phyloP scores from a whole-genome alignment of 2,329 filamentous ascomycete genomes.

The Ophiostoma tasmaniense region DNA sequence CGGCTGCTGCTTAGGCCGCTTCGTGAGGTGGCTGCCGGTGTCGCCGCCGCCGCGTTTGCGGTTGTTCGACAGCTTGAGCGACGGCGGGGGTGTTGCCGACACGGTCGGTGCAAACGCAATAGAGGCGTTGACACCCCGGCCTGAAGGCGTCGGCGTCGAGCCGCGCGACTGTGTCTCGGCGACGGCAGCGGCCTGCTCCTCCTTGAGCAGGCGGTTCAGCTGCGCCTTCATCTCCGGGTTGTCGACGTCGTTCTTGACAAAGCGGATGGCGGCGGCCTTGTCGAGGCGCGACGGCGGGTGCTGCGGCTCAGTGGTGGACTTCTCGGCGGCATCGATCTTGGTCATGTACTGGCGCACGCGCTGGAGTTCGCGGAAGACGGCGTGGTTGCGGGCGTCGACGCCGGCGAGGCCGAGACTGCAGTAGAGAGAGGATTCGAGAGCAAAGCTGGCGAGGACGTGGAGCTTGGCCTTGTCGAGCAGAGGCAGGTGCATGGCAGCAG shows the following conservation, averaged over 20 bases:
- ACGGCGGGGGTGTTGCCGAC: not conserved
- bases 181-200: slow-evolving; percentile 25
- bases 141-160: not conserved
- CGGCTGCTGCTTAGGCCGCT: slow-evolving; percentile 15
- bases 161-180: slow-evolving; percentile 13
- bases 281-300: slow-evolving; percentile 46
- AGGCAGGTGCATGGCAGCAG: slow-evolving; percentile 68
- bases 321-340: slow-evolving; percentile 77
- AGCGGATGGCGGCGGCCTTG: slow-evolving; percentile 68
- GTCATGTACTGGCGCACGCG: slow-evolving; percentile 85
- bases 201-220: slow-evolving; percentile 49
- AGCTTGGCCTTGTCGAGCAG: slow-evolving; percentile 94
- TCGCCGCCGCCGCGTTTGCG: slow-evolving; percentile 10
- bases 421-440: slow-evolving; percentile 84
- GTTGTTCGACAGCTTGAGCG: not conserved
- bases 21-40: slow-evolving; percentile 10
- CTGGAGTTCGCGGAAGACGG: slow-evolving; percentile 75
- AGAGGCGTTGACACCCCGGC: not conserved
- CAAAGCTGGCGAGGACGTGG: slow-evolving; percentile 78
- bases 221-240: slow-evolving; percentile 43
- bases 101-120: not conserved
- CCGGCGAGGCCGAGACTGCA: slow-evolving; percentile 71
- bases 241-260: slow-evolving; percentile 71
- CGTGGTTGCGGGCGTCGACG: slow-evolving; percentile 71
- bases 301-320: slow-evolving; percentile 27